Evolutionary conservation across 202 grass and related monocot genomes (phyloP).

Genomic region (Panicum hallii): DNA sequence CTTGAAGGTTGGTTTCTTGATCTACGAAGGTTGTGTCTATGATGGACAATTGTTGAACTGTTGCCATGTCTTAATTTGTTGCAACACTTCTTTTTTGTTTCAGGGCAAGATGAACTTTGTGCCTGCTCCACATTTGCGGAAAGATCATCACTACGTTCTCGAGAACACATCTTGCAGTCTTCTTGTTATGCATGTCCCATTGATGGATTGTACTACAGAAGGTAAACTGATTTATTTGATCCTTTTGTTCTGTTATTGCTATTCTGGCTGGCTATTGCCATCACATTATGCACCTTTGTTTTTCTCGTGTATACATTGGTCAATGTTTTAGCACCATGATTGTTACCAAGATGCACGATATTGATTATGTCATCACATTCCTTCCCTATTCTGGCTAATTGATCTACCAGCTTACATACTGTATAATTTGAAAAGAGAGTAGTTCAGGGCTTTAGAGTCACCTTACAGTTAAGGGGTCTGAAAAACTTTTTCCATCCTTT

Average conservation of each 20-base stretch:
- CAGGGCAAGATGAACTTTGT: constrained; percentile 56
- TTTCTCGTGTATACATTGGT: not conserved
- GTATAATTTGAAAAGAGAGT: not conserved
- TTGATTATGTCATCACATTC: not conserved
- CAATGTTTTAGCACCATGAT: constrained; percentile 26
- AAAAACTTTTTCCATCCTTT: not conserved
- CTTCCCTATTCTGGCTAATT: constrained; percentile 5
- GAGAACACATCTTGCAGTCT: constrained; percentile 51
- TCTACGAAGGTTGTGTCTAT: constrained; percentile 8
- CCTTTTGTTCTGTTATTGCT: constrained; percentile 43
- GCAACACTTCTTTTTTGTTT: constrained; percentile 29
- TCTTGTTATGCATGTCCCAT: constrained; percentile 54
- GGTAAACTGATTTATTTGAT: constrained; percentile 55
- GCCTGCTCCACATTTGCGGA: constrained; percentile 46
- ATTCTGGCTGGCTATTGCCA: not conserved
- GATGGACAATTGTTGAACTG: constrained; percentile 36
- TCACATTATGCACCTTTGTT: not conserved
- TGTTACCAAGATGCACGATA: constrained; percentile 7
- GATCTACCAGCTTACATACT: not conserved
- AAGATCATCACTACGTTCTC: constrained; percentile 54
- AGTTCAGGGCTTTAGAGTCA: not conserved
- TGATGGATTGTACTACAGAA: constrained; percentile 64
- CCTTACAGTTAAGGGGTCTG: constrained; percentile 15
- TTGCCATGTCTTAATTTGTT: constrained; percentile 31
- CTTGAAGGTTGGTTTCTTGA: constrained; percentile 54